Conservation (phyloP, 352 stramenopile genomes). For the Globisporangium megalacanthum region DNA sequence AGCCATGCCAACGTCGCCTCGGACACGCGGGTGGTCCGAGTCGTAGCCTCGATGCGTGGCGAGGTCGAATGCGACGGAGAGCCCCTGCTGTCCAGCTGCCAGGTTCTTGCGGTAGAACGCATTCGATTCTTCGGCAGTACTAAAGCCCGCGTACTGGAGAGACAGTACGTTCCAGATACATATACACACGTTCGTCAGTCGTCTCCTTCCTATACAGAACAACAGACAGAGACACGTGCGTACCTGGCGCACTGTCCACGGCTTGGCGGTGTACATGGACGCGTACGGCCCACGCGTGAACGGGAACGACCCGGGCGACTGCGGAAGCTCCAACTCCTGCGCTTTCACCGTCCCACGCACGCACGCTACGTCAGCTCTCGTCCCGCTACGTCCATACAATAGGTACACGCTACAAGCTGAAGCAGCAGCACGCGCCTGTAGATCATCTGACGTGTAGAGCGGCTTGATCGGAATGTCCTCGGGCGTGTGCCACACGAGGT, state of each 20-base stretch:
- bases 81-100: conserved; percentile 85
- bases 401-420: not conserved
- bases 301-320: conserved; percentile 87
- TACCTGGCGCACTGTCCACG: conserved; percentile 91
- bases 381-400: too few relatives aligned
- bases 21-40: conserved; percentile 92
- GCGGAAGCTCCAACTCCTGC: conserved; percentile 38
- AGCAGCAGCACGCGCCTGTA: conserved; percentile 26
- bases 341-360: too few relatives aligned
- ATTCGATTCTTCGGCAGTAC: conserved; percentile 96
- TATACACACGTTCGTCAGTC: too few relatives aligned
- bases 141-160: conserved; percentile 93
- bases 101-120: conserved; percentile 95
- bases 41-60: conserved; percentile 98
- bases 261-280: conserved; percentile 96
- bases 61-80: conserved; percentile 96
- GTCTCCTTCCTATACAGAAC: not conserved
- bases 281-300: conserved; percentile 94
- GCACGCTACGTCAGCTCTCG: too few relatives aligned
- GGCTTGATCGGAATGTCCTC: conserved; percentile 95
- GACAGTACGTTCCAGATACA: not conserved
- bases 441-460: conserved; percentile 89
- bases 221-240: not conserved
- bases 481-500: conserved; percentile 78
- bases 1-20: conserved; percentile 96